Evolutionary conservation across 805 yeast species (phyloP), one percentile per base, ranked within the genome.

Genomic region (Cephaloascus albidus): DNA sequence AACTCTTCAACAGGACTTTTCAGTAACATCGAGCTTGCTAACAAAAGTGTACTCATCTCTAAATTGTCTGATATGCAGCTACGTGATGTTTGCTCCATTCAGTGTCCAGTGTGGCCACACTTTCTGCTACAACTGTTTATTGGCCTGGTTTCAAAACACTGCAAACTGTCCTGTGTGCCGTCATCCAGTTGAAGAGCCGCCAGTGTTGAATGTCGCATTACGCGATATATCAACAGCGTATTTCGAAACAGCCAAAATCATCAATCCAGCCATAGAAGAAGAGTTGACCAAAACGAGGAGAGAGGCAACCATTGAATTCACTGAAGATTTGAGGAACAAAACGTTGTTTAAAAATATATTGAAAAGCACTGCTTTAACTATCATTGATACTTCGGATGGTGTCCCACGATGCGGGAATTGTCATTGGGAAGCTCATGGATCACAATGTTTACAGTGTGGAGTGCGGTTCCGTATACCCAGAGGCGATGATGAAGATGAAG

Each of bases 391-490:
- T 20, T 74, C 75, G 20, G 90, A 84, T 49, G 88, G 88, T 2
- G 85, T 83, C 8, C 75, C 83, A 0, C 58, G 90, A 40, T 84
- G 93, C 51, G 74, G 83, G 5, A 72, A 75, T 41, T 84, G 93
- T 53, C 87, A 79, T 50, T 84, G 90, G 90, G 90, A 84, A 49
- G 77, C 82, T 1, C 75, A 74, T 43, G 87, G 85, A 0, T 59
- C 69, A 3, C 63, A 58, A n/a, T 84, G 93, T 50, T 66, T 75
- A 4, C 82, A 83, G 49, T 84, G 93, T 55, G 81, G 82, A 3
- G 60, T 74, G 41, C 53, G 76, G 26, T 69, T 81, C 44, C 50
- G 67, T 18, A 45, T 51, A 5, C n/a, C n/a, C n/a, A 54, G 65
- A 2, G 52, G 53, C 17, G 55, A 56, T 20, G 58, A 60, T 18